Conservation (phyloP, 1,284 basidiomycete species). For the Sporisorium iseilematis-ciliati region DNA sequence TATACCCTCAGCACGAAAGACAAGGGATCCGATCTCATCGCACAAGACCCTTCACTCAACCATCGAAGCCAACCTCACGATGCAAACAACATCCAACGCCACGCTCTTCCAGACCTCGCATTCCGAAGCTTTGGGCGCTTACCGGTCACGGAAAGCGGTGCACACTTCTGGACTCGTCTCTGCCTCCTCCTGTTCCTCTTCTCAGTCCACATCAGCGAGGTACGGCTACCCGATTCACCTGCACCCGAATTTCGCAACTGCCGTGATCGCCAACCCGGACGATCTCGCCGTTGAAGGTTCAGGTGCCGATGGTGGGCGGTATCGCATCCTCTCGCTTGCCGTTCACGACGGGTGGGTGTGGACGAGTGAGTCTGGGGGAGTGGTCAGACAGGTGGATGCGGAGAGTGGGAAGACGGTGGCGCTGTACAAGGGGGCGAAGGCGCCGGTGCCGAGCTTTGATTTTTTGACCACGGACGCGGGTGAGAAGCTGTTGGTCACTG, state of each 20-base stretch:
- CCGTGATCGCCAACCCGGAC: conserved; percentile 3
- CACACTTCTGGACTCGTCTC: conserved; percentile 24
- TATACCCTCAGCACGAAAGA: no score
- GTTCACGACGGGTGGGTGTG: conserved; percentile 15
- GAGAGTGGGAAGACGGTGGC: conserved; percentile 30
- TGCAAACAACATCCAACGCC: conserved; percentile 44
- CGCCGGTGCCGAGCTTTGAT: conserved; percentile 24
- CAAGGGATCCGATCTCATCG: no score
- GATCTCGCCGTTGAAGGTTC: conserved; percentile 31
- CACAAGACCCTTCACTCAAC: no score
- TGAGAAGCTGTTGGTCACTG: conserved; percentile 27
- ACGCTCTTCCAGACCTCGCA: conserved; percentile 53
- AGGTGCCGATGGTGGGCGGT: conserved; percentile 38
- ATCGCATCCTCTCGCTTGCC: conserved; percentile 19
- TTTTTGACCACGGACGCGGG: neutral
- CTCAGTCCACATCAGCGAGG: neutral
- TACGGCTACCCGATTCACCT: conserved; percentile 51
- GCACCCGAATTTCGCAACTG: conserved; percentile 15
- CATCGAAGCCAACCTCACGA: neutral
- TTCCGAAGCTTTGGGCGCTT: conserved; percentile 41
- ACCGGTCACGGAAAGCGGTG: conserved; percentile 36
- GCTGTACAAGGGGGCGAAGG: conserved; percentile 37
- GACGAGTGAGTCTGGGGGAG: conserved; percentile 36
- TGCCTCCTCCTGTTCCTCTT: neutral
- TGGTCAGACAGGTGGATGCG: conserved; percentile 27